Evolutionary conservation across 257 asterid genomes (phyloP), one percentile per base, ranked within the genome.

Genomic region (Parsonsia alboflavescens): DNA sequence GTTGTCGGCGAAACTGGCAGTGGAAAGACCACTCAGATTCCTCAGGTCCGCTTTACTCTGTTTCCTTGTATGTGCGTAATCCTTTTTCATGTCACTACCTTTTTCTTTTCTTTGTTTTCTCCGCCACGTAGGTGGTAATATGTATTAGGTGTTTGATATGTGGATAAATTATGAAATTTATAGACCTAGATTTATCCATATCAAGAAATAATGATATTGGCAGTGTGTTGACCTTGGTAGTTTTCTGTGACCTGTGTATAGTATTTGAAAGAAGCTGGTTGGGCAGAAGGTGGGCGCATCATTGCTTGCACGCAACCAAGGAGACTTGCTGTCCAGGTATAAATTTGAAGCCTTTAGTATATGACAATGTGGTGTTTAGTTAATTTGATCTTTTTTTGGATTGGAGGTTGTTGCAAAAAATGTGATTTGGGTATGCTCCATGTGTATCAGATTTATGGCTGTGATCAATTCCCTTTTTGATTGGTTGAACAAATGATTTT

Each of bases 1-100:
- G 74, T 95, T 50, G 98, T 95, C 19, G 99, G 99, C 56, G 99
- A 95, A 83, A 95, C 99, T 1, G 98, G 98, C 46, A 89, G 97
- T 69, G 99, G 99, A 2, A 95, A 95, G 83, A 95, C 98, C 70
- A 95, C 99, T 64, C 99, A 95, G 86, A 95, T 95, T 77, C 98
- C 99, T 58, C 98, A 92, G 97, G 99, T 92, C 46, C 45, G 46
- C 54, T 57, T 15, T 52, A 45, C 22, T 17, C 19, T 44, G 6
- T 21, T 50, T 15, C 53, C 52, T 68, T n/a, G 3, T 56, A 5
- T 10, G 42, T 54, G 6, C 26, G 17, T 56, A 7, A 62, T 16
- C 6, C 45, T 24, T 62, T 2, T 33, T 57, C 0, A 9, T 4
- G 64, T 9, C 16, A 9, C 10, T 10, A 4, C 6, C 6, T 50